Evolutionary conservation across 441 rosid genomes (phyloP).

Genomic region (Caryocar brasiliense): DNA sequence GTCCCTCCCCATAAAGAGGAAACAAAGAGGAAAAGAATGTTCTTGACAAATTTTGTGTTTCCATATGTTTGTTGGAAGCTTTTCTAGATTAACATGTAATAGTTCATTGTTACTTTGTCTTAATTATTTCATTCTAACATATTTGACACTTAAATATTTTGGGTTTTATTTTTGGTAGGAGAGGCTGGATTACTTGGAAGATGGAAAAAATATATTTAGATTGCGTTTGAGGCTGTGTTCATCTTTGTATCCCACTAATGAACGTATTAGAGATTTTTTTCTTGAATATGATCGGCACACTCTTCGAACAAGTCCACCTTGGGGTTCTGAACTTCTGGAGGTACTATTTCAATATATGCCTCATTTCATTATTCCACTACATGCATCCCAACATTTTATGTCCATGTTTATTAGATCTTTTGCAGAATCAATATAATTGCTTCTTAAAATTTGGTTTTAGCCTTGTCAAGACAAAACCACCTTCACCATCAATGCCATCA

Average conservation of each 20-base stretch:
- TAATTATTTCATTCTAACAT: constrained; percentile 4
- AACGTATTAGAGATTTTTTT: constrained; percentile 94
- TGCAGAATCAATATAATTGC: neutral
- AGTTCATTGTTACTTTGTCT: neutral
- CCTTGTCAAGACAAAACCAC: no score
- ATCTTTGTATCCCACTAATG: constrained; percentile 84
- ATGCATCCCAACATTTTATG: no score
- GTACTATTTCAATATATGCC: constrained; percentile 28
- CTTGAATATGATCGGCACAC: constrained; percentile 98
- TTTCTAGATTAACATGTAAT: neutral
- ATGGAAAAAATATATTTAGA: constrained; percentile 81
- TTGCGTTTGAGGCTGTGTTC: constrained; percentile 92
- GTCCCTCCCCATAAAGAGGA: no score
- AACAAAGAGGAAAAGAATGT: no score
- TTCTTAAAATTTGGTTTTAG: no score
- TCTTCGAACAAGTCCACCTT: constrained; percentile 91
- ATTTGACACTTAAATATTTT: no score
- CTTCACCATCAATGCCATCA: no score
- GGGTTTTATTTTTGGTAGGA: constrained; percentile 46
- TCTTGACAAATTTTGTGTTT: no score
- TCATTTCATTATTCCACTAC: neutral
- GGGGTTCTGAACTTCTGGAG: constrained; percentile 99
- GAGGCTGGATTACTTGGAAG: constrained; percentile 95
- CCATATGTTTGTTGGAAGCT: neutral
- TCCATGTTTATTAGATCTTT: neutral